Conservation (phyloP, 2,329 filamentous ascomycete genomes). For the Phialophora macrospora region DNA sequence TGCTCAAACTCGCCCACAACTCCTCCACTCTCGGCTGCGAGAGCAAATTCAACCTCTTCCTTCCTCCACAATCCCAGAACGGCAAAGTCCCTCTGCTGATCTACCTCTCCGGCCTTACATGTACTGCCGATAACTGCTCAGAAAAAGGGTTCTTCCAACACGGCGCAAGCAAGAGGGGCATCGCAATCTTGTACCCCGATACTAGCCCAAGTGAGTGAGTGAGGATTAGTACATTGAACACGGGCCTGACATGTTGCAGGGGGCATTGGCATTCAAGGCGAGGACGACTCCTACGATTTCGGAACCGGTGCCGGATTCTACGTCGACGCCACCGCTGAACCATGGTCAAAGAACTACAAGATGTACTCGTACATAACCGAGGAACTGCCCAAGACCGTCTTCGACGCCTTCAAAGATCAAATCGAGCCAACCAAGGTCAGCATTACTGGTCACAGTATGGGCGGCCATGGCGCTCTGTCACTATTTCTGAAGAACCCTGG, state of each 20-base stretch:
- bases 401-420: constrained; percentile 67
- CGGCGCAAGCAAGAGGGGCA: constrained; percentile 75
- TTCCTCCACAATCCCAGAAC: constrained; percentile 72
- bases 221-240: not conserved
- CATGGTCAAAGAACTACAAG: constrained; percentile 78
- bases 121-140: constrained; percentile 80
- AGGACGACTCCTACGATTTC: constrained; percentile 90
- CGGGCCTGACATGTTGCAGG: constrained; percentile 50
- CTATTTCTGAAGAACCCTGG: constrained; percentile 91
- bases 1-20: constrained; percentile 89
- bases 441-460: constrained; percentile 96
- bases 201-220: constrained; percentile 77
- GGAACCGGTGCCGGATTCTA: constrained; percentile 94
- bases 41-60: constrained; percentile 91
- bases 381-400: constrained; percentile 82
- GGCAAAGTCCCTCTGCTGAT: constrained; percentile 80
- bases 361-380: constrained; percentile 94
- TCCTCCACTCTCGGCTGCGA: constrained; percentile 78
- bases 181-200: constrained; percentile 94
- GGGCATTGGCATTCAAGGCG: constrained; percentile 77
- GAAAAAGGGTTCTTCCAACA: constrained; percentile 90
- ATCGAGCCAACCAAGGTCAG: constrained; percentile 74
- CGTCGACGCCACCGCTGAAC: constrained; percentile 77
- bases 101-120: constrained; percentile 93
- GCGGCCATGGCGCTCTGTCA: constrained; percentile 91